Base-by-base conservation (phyloP, 73 alveolate species). In the Effrenium voratum region DNA sequence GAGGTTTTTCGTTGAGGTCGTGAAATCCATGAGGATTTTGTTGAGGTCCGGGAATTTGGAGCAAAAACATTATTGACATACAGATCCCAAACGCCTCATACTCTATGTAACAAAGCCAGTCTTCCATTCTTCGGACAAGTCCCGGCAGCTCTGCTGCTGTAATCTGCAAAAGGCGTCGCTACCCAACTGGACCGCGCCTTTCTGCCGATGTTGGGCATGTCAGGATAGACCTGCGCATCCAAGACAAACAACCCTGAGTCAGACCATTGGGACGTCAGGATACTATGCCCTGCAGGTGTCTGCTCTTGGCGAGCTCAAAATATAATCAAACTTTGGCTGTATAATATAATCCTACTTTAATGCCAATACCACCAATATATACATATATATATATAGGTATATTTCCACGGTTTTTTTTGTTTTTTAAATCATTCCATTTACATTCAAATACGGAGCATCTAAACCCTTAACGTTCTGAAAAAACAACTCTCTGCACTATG, bases 181-280 rank as follows among this genome's bases (percentile, higher is more conserved):
- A 36, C 40, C 77, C 77, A 16, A 63, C 43, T 30, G n/a, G 90
- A n/a, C 79, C 36, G 24, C 28, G 82, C 95, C 95, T 87, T 87
- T 12, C 95, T 83, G 52, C 95, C 95, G 72, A 87, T 87, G 85
- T 50, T 87, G 83, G 95, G 95, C 84, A 87, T 59, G 84, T 87
- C 95, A 30, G 95, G 95, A 32, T 59, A 87, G 38, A 87, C 95
- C 95, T 87, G 52, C 34, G 72, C 38, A 22, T 59, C 34, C 57
- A 76, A 40, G 8, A 10, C 82, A 70, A 3, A 38, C 13, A 24
- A 5, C 38, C 10, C 47, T 60, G 30, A 52, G 40, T 16, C 8
- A 60, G 28, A 32, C 28, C 36, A 60, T 60, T 60, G 40, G 38
- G n/a, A 16, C 75, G 28, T 16, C 19, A 19, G 63, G 19, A 52